Evolutionary conservation across 2,329 filamentous ascomycete species (phyloP).

Genomic region (Diaporthe eres): DNA sequence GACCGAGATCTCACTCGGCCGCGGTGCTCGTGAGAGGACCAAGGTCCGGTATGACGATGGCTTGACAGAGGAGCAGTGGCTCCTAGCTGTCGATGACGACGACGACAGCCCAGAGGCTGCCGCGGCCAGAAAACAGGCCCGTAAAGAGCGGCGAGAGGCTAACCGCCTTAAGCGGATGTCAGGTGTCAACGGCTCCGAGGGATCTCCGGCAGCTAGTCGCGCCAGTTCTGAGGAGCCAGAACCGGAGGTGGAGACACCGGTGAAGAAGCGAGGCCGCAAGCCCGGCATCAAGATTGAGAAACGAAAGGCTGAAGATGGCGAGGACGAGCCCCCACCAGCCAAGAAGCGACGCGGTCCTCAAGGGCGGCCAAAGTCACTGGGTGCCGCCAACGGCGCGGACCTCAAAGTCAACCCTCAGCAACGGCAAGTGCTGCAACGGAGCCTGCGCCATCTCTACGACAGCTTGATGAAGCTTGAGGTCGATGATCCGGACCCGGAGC

Average conservation of each 20-base stretch:
- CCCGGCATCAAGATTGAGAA: constrained; percentile 82
- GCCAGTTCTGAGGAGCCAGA: constrained; percentile 83
- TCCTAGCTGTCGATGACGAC: constrained; percentile 97
- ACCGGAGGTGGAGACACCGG: constrained; percentile 65
- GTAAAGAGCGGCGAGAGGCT: constrained; percentile 82
- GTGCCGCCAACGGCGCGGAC: constrained; percentile 52
- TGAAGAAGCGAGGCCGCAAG: constrained; percentile 89
- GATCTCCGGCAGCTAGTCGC: constrained; percentile 83
- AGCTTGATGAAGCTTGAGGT: constrained; percentile 88
- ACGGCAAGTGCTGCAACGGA: constrained; percentile 83
- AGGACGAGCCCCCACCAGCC: constrained; percentile 78
- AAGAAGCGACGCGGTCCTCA: constrained; percentile 84
- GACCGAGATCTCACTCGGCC: constrained; percentile 81
- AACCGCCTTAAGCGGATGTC: constrained; percentile 78
- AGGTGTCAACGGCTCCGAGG: constrained; percentile 59
- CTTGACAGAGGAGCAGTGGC: constrained; percentile 98
- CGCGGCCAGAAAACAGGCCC: constrained; percentile 88
- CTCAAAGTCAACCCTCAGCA: constrained; percentile 78
- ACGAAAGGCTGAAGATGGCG: constrained; percentile 86
- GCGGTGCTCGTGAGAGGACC: constrained; percentile 94
- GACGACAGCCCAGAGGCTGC: constrained; percentile 95
- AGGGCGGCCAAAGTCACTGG: constrained; percentile 74
- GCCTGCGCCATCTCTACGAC: constrained; percentile 83
- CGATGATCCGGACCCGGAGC: constrained; percentile 73
- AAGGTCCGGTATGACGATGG: constrained; percentile 97